Evolutionary conservation across 2,329 filamentous ascomycete species (phyloP).

Genomic region (Ilyonectria sp.): DNA sequence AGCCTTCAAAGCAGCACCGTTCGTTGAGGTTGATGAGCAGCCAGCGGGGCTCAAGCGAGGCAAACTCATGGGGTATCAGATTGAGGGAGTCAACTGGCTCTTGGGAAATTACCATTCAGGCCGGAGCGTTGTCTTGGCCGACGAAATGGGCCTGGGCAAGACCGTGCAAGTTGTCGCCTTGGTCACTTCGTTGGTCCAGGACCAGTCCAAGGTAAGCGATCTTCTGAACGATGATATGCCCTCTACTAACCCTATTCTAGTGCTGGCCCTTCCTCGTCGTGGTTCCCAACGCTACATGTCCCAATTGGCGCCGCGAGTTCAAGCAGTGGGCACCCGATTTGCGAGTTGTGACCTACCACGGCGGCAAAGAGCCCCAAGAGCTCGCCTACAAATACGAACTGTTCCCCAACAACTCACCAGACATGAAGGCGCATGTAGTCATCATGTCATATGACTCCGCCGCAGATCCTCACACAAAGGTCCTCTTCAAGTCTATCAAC

Average conservation of each 20-base stretch:
- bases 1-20: constrained; percentile 76
- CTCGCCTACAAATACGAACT: constrained; percentile 88
- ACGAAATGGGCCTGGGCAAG: constrained; percentile 99
- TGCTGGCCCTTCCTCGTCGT: constrained; percentile 96
- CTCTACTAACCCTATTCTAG: constrained; percentile 43
- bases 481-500: constrained; percentile 77
- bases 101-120: constrained; percentile 88
- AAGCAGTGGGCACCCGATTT: constrained; percentile 92
- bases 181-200: constrained; percentile 80
- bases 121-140: constrained; percentile 91
- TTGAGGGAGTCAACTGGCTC: constrained; percentile 95
- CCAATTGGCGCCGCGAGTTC: constrained; percentile 98
- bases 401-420: constrained; percentile 76
- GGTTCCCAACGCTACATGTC: constrained; percentile 93
- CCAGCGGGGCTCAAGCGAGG: constrained; percentile 82
- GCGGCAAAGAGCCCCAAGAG: constrained; percentile 80
- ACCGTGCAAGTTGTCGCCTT: constrained; percentile 93
- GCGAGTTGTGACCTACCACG: constrained; percentile 94
- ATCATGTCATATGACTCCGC: constrained; percentile 96
- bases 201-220: constrained; percentile 65
- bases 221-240: not conserved
- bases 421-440: constrained; percentile 90
- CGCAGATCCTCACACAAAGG: constrained; percentile 77
- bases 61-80: constrained; percentile 92
- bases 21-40: constrained; percentile 79